phyloP scores from a whole-genome alignment of 768 basidiomycete genomes.

The Boletus eberwhitei region DNA sequence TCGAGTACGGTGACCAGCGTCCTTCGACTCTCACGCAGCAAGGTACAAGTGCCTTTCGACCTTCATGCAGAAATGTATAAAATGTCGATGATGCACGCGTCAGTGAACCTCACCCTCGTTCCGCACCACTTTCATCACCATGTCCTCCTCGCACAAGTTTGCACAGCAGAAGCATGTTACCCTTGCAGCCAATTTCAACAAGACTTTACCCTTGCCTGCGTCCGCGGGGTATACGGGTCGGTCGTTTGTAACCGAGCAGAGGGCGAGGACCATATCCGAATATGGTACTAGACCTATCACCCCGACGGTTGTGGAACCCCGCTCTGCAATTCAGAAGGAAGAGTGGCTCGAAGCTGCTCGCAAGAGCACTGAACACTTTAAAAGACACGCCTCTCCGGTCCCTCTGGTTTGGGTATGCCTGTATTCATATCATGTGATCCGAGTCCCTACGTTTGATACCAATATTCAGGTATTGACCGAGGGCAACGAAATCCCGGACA shows the following conservation, averaged over 20 bases:
- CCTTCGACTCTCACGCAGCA: neutral
- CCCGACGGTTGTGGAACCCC: constrained; percentile 8
- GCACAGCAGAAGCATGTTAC: constrained; percentile 5
- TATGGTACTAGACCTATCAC: constrained; percentile 17
- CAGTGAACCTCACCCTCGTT: neutral
- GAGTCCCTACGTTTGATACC: neutral
- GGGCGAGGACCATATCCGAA: constrained; percentile 18
- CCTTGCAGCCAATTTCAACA: neutral
- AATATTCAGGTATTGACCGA: constrained; percentile 26
- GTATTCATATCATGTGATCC: neutral
- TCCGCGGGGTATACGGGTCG: constrained; percentile 5
- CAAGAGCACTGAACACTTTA: constrained; percentile 29
- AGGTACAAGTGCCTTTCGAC: neutral
- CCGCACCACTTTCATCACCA: constrained; percentile 1
- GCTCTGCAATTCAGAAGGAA: constrained; percentile 22
- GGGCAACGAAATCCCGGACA: constrained; percentile 32
- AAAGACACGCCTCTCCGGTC: constrained; percentile 25
- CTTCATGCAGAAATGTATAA: constrained; percentile 10
- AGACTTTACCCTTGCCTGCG: constrained; percentile 10
- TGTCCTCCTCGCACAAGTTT: constrained; percentile 19
- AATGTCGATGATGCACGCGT: neutral
- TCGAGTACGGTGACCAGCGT: no score
- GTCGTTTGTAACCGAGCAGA: constrained; percentile 3
- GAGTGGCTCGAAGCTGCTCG: constrained; percentile 30
- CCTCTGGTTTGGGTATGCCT: constrained; percentile 32